Evolutionary conservation across 2,329 filamentous ascomycete species (phyloP), one percentile per base, ranked within the genome.

Genomic region (Aspergillus ruber): DNA sequence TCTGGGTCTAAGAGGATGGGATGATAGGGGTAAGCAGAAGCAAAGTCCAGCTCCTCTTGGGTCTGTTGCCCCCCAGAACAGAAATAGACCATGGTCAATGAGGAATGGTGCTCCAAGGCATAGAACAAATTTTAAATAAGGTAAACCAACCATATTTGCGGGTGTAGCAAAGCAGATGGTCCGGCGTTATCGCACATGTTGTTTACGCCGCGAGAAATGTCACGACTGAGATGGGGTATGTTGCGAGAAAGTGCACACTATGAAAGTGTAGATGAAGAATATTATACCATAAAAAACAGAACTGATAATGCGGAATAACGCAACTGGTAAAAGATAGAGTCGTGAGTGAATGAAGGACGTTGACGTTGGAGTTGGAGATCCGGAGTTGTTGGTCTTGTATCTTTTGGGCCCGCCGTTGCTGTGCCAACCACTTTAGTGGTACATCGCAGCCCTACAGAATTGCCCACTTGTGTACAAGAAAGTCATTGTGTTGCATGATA

Each of bases 371-470:
- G 21, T 5, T 17, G 20, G 7, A 42, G 40, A 17, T 25, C 23
- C 7, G 40, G 23, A 42, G 23, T 25, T 45, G 35, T 44, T 48
- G 46, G 17, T 43, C 29, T 27, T 29, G n/a, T 33, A 15, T 40
- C n/a, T 25, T 36, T 39, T 39, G 43, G 13, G 21, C 12, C 12
- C 12, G 15, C 33, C 45, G 56, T 58, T 58, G 57, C 57, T 51
- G 55, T 53, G 57, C 53, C 56, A 60, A 59, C 56, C 21, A 39
- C 10, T 17, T 1, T 9, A 7, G 33, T 35, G 8, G 13, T 35
- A 35, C 8, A 9, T n/a, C 6, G 13, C 8, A 35, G 13, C 13
- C 32, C 32, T 35, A 35, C 33, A 35, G 33, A 15, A 17, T 35
- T 35, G 25, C 25, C 25, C 10, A 29, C 25, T 5, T 12, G 25